Conservation (phyloP, 1,284 basidiomycete species). For the Fomitopsis betulina region DNA sequence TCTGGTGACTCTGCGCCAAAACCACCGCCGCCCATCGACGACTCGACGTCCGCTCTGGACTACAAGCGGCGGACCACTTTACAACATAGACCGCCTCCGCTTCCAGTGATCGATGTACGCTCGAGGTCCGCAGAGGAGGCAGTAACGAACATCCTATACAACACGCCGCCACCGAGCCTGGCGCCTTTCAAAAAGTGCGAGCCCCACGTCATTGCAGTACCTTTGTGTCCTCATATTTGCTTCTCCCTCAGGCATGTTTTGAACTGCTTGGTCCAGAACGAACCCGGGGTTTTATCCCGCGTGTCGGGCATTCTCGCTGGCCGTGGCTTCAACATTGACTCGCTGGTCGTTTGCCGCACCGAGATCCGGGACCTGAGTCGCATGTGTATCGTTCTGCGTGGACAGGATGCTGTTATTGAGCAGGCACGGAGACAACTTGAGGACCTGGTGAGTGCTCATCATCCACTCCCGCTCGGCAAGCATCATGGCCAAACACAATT, state of each 20-base stretch:
- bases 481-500: not conserved
- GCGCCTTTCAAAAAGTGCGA: slow-evolving; percentile 92
- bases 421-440: slow-evolving; percentile 93
- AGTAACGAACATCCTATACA: slow-evolving; percentile 94
- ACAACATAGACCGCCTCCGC: slow-evolving; percentile 67
- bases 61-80: slow-evolving; percentile 72
- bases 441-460: slow-evolving; percentile 69
- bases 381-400: slow-evolving; percentile 97
- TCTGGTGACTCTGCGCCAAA: slow-evolving; percentile 32
- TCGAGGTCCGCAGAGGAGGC: slow-evolving; percentile 87
- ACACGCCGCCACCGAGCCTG: slow-evolving; percentile 88
- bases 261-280: slow-evolving; percentile 99
- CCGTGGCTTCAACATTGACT: slow-evolving; percentile 98
- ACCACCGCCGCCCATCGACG: slow-evolving; percentile 72
- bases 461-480: not conserved
- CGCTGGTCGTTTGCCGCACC: slow-evolving; percentile 96
- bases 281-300: slow-evolving; percentile 96
- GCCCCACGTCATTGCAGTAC: not conserved
- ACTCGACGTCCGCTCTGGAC: slow-evolving; percentile 91
- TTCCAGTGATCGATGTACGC: slow-evolving; percentile 71
- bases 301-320: slow-evolving; percentile 98
- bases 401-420: slow-evolving; percentile 97
- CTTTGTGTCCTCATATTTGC: not conserved
- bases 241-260: slow-evolving; percentile 72
- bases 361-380: slow-evolving; percentile 96